A percentile compares a stretch with the other conserved stretches of the same genome.
Evolutionary conservation across 192 early-diverging fungal genomes (phyloP).

Genomic region (Jimgerdemannia lactiflua): DNA sequence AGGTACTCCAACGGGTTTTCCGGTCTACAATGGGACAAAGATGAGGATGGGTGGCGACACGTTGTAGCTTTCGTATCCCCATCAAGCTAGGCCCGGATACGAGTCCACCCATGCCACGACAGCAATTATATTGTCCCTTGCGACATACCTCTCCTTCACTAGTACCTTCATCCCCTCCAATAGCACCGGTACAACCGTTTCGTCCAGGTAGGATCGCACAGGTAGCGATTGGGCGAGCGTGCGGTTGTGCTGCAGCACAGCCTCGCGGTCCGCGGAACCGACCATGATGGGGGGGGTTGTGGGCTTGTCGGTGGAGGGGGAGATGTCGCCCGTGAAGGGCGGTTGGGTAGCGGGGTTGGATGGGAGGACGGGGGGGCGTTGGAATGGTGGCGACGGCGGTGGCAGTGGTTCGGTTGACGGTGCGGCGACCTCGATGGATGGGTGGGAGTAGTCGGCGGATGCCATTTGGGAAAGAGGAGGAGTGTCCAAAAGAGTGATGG

Average conservation of each 20-base stretch:
- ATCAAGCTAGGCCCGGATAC: background rate
- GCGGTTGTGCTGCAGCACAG: constrained; percentile 5
- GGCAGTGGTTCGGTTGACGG: background rate
- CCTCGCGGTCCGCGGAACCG: constrained; percentile 24
- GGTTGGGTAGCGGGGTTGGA: too few relatives aligned
- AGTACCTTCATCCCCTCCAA: constrained; percentile 51
- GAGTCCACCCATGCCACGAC: too few relatives aligned
- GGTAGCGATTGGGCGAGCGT: constrained; percentile 20
- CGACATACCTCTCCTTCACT: constrained; percentile 41
- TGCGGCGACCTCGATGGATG: background rate
- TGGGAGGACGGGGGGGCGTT: too few relatives aligned
- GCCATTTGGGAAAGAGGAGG: background rate
- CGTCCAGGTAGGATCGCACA: constrained; percentile 45
- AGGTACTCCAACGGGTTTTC: constrained; percentile 43
- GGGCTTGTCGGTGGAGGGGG: background rate
- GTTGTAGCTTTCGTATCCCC: background rate
- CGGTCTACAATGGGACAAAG: constrained; percentile 23
- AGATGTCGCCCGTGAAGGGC: background rate
- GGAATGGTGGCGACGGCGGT: background rate
- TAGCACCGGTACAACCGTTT: constrained; percentile 46
- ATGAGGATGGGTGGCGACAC: background rate
- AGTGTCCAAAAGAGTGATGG: background rate
- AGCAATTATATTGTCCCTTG: background rate
- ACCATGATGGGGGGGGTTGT: background rate
- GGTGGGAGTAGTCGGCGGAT: background rate